Base-by-base conservation (phyloP, 208 protist species). In the Crithidia bombi region DNA sequence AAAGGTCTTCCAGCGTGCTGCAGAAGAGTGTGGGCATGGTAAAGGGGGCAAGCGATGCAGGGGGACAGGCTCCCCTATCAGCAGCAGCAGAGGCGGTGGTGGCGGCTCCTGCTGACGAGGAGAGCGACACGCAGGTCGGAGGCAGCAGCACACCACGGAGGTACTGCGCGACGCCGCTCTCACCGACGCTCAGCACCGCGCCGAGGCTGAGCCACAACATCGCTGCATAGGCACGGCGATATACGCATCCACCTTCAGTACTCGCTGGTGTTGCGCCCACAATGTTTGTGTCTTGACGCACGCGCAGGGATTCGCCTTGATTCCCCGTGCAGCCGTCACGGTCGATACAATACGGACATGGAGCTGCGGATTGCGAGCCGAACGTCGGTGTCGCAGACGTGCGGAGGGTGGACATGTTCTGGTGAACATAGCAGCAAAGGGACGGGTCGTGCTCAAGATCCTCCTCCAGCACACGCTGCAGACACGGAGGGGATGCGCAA, bases 101-200 rank as follows among this genome's bases (percentile, higher is more conserved):
- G n/a, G n/a, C n/a, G n/a, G n/a, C n/a, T n/a, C n/a, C n/a, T n/a
- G 10, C 3, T 10, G 36, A 23, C 21, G 3, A 46, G 6, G 15
- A 52, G 12, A 55, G 41, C 4, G 30, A 21, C 12, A 39, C 21
- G n/a, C 14, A 56, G 33, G 32, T 32, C 15, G 44, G 70, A 0
- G 58, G 47, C 63, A 81, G 46, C 28, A 83, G 49, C 1, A 66
- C 64, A 15, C 65, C 50, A 35, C 78, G 78, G 25, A 83, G 33
- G 61, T 83, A 79, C 64, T 79, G 78, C 26, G 71, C 78, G 2
- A 49, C 26, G 17, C 44, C 55, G 44, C 73, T 72, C 51, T 76
- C 73, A n/a, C 71, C 72, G 6, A 75, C 6, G n/a, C 55, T 65
- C 26, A 74, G 57, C 43, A 78, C 62, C 1, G 65, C 43, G 51